These are phyloP conservation scores for Cladosporium sp. DNA, from an alignment of 2,329 filamentous ascomycete species.

Conservation along the genomic window DNA sequence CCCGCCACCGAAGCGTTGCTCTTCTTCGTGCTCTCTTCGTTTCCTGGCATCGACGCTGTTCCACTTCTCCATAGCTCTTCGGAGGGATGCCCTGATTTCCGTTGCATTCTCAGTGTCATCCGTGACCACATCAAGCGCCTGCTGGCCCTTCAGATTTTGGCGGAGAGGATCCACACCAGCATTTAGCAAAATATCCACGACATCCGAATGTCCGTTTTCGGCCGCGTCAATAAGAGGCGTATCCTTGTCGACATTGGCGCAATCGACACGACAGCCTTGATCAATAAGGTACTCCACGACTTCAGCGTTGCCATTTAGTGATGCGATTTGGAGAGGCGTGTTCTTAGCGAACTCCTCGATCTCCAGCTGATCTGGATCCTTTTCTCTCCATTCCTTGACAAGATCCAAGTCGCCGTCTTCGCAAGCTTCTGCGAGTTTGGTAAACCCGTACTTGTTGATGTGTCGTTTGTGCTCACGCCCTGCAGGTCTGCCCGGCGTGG, in stretches of 20 bases:
- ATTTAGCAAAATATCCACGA: slow-evolving; percentile 79
- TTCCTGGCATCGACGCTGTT: slow-evolving; percentile 45
- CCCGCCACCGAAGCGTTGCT: slow-evolving; percentile 42
- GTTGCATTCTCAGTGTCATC: slow-evolving; percentile 82
- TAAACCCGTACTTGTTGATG: slow-evolving; percentile 89
- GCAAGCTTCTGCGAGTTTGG: slow-evolving; percentile 84
- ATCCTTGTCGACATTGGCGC: slow-evolving; percentile 72
- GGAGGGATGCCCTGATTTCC: slow-evolving; percentile 57
- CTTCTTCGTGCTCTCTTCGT: slow-evolving; percentile 56
- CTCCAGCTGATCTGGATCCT: slow-evolving; percentile 85
- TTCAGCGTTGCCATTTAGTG: slow-evolving; percentile 80
- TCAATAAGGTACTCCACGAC: slow-evolving; percentile 87
- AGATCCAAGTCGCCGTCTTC: slow-evolving; percentile 79
- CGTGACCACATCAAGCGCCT: slow-evolving; percentile 78
- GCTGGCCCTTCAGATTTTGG: slow-evolving; percentile 88
- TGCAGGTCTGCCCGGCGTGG: slow-evolving; percentile 58
- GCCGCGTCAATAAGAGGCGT: slow-evolving; percentile 95
- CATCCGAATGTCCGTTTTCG: slow-evolving; percentile 88
- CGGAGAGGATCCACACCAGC: slow-evolving; percentile 90
- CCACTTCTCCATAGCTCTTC: slow-evolving; percentile 49
- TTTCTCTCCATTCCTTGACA: slow-evolving; percentile 72
- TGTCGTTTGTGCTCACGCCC: slow-evolving; percentile 73
- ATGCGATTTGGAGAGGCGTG: slow-evolving; percentile 89
- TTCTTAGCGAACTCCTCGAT: slow-evolving; percentile 94
- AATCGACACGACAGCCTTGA: slow-evolving; percentile 82